Base-by-base conservation (phyloP, 768 basidiomycete genomes). In the Imleria badia region DNA sequence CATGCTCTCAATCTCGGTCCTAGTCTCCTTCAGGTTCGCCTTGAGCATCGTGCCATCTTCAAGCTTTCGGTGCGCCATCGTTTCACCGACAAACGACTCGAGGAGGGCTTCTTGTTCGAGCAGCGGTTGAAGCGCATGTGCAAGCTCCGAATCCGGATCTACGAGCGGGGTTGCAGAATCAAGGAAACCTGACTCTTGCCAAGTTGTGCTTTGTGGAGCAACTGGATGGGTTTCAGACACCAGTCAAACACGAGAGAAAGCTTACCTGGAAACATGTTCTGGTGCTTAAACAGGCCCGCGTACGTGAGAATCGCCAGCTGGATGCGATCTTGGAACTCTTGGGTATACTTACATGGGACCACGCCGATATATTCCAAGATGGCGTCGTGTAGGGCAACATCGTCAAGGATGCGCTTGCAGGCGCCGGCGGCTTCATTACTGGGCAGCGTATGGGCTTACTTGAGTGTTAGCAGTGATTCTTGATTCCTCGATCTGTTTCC, bases 21-120 rank as follows among this genome's bases (percentile, higher is more conserved):
- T 78, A 52, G 98, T 91, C 74, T 98, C 96, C 43, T 75, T 77
- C 47, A 98, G 70, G 68, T 88, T 95, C 31, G 73, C 68, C 66
- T 90, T 86, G 57, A 99, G 75, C 5, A 88, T 89, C 70, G 88
- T 89, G 14, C 88, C 89, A 66, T 99, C 97, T 71, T 98, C 96
- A 59, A 98, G 98, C 73, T 98, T 98, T 40, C 96, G 79, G 61
- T 88, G 87, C 3, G 85, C 81, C 70, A 86, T 88, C 7, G 96
- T 96, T 68, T 98, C 94, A 60, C 89, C 86, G 9, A 98, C 83
- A 64, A 94, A 98, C 2, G 85, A 80, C 71, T 95, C 91, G 19
- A 99, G 79, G 44, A 98, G 78, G 3, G 89, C 87, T 71, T 99
- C 96, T 70, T 98, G 96, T 72, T 98, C 94, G 15, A 98, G 80